phyloP scores from a whole-genome alignment of 169 alveolate genomes.

The Plasmodium chabaudi region DNA sequence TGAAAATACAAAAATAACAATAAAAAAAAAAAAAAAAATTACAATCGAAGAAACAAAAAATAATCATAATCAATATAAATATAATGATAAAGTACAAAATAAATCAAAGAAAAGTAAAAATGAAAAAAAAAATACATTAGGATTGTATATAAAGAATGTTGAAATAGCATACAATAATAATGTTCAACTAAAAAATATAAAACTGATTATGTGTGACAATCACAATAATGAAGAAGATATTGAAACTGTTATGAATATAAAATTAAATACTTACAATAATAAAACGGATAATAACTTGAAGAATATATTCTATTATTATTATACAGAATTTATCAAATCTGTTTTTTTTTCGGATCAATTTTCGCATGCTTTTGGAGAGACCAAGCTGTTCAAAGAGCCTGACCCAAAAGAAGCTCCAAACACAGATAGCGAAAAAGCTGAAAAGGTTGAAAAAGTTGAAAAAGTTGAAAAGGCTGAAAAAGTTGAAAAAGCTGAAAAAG shows the following conservation, averaged over 20 bases:
- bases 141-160: slow-evolving; percentile 12
- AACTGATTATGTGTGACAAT: slow-evolving; percentile 7
- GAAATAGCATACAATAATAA: background rate
- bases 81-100: no score
- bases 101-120: background rate
- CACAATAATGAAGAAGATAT: slow-evolving; percentile 44
- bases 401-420: background rate
- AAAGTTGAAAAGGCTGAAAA: background rate
- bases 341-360: slow-evolving; percentile 34
- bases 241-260: slow-evolving; percentile 16
- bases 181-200: slow-evolving; percentile 14
- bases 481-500: background rate
- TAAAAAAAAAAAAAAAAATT: background rate
- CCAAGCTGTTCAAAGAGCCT: background rate
- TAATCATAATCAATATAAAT: background rate
- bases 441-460: background rate
- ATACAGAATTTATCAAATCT: slow-evolving; percentile 27
- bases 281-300: slow-evolving; percentile 17
- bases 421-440: background rate
- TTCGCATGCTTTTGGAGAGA: background rate
- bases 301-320: slow-evolving; percentile 30
- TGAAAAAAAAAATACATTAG: background rate
- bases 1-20: background rate
- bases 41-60: background rate
- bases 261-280: slow-evolving; percentile 17